Percentiles rank a stretch among this genome's conserved stretches.
phyloP scores from a whole-genome alignment of 2,329 filamentous ascomycete genomes.

The Penicillium sp. region DNA sequence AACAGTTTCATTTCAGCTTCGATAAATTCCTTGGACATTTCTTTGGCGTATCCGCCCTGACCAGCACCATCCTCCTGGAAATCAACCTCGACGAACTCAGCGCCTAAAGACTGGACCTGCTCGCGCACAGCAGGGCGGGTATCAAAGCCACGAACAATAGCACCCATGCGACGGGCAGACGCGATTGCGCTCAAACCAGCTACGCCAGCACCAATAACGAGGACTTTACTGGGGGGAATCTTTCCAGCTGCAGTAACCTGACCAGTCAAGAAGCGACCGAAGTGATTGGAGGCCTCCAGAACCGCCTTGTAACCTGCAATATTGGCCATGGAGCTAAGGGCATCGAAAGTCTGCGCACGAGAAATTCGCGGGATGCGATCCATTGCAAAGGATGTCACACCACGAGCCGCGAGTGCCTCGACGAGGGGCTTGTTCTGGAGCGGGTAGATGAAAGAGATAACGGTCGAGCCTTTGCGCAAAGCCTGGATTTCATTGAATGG shows the following conservation, averaged over 20 bases:
- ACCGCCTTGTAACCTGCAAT: constrained; percentile 91
- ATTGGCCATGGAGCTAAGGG: constrained; percentile 85
- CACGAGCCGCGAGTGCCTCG: constrained; percentile 60
- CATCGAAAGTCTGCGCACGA: constrained; percentile 78
- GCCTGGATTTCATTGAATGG: constrained; percentile 57
- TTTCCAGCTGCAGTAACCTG: constrained; percentile 84
- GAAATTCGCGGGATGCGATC: constrained; percentile 87
- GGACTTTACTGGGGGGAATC: constrained; percentile 80
- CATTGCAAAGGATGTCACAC: constrained; percentile 77
- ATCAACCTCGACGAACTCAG: constrained; percentile 81
- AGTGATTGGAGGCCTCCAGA: constrained; percentile 78
- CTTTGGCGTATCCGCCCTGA: constrained; percentile 79
- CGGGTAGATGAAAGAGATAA: constrained; percentile 78
- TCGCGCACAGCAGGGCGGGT: constrained; percentile 80
- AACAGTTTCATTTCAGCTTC: constrained; percentile 90
- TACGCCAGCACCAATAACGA: constrained; percentile 84
- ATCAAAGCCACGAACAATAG: constrained; percentile 82
- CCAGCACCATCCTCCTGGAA: constrained; percentile 76
- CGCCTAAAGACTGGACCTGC: constrained; percentile 81
- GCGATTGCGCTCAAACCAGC: constrained; percentile 82
- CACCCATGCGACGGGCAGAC: constrained; percentile 74
- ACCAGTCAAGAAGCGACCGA: constrained; percentile 77
- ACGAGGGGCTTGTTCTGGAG: constrained; percentile 69
- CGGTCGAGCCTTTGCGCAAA: constrained; percentile 60
- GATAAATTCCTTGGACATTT: constrained; percentile 90